Evolutionary conservation across 208 protist genomes (phyloP), one percentile per base, ranked within the genome.

Genomic region (Trypanosoma platydactyli): DNA sequence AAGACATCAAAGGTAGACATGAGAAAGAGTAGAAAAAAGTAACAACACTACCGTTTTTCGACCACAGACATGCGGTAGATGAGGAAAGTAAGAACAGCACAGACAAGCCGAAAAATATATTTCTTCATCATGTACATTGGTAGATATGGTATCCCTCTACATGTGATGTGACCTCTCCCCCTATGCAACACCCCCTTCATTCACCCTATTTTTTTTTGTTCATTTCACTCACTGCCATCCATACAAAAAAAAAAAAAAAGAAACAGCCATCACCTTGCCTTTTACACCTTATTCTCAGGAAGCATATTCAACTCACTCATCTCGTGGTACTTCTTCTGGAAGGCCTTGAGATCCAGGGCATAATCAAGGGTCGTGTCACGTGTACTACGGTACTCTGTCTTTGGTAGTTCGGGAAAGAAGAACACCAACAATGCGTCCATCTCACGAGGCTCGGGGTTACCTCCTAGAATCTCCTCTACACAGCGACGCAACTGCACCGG

Each of bases 401-500:
- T 57, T 40, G 88, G 86, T 40, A 96, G 64, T 18, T 61, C 40
- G 15, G 91, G 91, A 51, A 94, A 96, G 73, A 96, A 96, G 72
- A 94, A 96, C 54, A 74, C 29, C 3, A 95, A 54, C 12, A 96
- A 59, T 45, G 63, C 79, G 18, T 70, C 70, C 76, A 97, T 84
- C 71, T 97, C 84, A 12, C 77, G 73, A n/a, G 75, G 53, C 1
- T 81, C 71, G 6, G 81, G 74, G 11, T 65, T 68, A 22, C 84
- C 76, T 5, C 86, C 81, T 20, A 97, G 76, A 5, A 94, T 76
- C 64, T 95, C 88, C 62, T 86, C 82, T 45, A 94, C 75, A 60
- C 90, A 95, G 46, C 88, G 86, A 27, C 88, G 87, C 52, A 97
- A 74, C 66, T 97, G 89, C 61, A 94, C 83, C 7, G 87, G 89